Base-by-base conservation (phyloP, 768 basidiomycete genomes). In the Pisolithus microcarpus region DNA sequence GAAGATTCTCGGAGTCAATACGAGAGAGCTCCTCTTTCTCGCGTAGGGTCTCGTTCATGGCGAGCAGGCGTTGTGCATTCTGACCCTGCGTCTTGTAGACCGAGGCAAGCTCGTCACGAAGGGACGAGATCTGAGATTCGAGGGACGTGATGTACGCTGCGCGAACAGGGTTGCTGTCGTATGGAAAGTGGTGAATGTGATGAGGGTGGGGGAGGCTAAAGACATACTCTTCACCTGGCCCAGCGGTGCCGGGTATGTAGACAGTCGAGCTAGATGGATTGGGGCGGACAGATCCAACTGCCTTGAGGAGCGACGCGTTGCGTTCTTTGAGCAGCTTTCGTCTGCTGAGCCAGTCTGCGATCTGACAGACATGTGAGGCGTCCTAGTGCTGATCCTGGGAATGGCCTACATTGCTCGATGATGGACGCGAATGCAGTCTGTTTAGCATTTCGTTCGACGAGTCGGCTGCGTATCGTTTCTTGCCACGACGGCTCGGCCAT, bases 31-130 rank as follows among this genome's bases (percentile, higher is more conserved):
- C 94, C 62, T 97, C 94, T 67, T 92, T 87, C 67, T 94, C 93
- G 46, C 92, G 83, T 7, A 98, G 75, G 1, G 91, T 91, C 68
- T 99, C 96, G 54, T 91, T 94, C 85, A 99, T 91, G 4, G 87
- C 79, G 13, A 99, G 75, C 7, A 95, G 79, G 37, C 92, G 80
- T 65, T 96, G 94, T 1, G 93, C 89, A 66, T 96, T 95, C 70
- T 95, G 91, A 4, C 91, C 89, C 56, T 98, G 94, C 0, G 91
- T 90, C 68, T 95, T 94, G 75, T 98, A 99, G 1, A 95, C 83
- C 8, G 87, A 90, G 3, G 94, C 91, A 46, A 97, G 77, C 66
- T 98, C 95, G 58, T 90, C 87, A 31, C 94, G 84, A 45, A 96
- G 74, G 10, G 88, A 84, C 2, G 91, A 91, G 66, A 98, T 88